Evolutionary conservation across 805 yeast genomes (phyloP).

Genomic region (Sungouiella blattae): DNA sequence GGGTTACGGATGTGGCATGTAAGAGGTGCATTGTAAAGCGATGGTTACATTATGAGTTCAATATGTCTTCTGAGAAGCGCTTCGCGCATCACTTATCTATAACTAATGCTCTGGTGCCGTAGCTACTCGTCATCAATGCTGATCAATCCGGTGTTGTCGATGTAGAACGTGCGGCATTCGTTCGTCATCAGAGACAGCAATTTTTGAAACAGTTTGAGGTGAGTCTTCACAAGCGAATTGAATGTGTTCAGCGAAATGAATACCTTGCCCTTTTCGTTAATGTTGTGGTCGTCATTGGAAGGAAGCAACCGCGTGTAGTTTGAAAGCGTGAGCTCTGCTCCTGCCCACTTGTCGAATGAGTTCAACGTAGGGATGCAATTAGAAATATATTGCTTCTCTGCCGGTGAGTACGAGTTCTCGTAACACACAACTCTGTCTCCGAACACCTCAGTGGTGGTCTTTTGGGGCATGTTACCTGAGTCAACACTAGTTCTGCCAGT

Average conservation of each 20-base stretch:
- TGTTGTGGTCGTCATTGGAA: constrained; percentile 5
- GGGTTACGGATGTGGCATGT: no score
- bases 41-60: no score
- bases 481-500: not conserved
- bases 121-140: constrained; percentile 5
- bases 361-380: constrained; percentile 37
- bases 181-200: not conserved
- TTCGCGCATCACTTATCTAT: no score
- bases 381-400: constrained; percentile 35
- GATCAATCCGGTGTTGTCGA: constrained; percentile 13
- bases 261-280: constrained; percentile 8
- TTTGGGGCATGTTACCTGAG: no score
- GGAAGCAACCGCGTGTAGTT: constrained; percentile 10
- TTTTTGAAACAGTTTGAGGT: constrained; percentile 3
- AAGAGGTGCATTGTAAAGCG: no score
- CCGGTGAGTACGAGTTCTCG: constrained; percentile 15
- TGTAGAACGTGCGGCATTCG: constrained; percentile 12
- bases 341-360: constrained; percentile 37
- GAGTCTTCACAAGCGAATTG: constrained; percentile 6
- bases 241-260: constrained; percentile 11
- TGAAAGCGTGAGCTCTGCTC: constrained; percentile 12
- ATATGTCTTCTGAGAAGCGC: no score
- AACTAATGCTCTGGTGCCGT: no score
- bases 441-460: no score
- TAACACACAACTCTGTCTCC: constrained; percentile 11